These are phyloP conservation scores for Mantamonas sphyraenae DNA, from an alignment of 78 protist species.

Conservation along the genomic window DNA sequence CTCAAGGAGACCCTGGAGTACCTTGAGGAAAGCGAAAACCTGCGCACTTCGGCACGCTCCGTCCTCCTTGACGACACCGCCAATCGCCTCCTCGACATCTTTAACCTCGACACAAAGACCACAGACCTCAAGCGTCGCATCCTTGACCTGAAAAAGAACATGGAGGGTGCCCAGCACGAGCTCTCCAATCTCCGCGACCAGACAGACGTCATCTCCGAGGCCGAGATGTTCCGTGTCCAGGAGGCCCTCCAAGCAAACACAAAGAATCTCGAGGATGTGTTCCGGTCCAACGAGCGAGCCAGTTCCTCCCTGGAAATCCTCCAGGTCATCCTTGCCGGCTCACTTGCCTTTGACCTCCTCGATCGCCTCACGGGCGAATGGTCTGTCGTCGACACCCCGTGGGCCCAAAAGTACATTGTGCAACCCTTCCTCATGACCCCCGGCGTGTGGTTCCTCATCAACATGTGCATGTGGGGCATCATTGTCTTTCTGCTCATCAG, in stretches of 20 bases:
- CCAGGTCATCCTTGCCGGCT: conserved; percentile 16
- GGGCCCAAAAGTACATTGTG: not conserved
- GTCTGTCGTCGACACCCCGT: conserved; percentile 1
- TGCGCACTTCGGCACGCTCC: too few relatives aligned
- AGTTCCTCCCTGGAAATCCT: conserved; percentile 14
- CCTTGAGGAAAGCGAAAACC: too few relatives aligned
- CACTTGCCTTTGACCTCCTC: conserved; percentile 22
- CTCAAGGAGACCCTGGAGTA: too few relatives aligned
- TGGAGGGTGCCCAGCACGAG: conserved; percentile 18
- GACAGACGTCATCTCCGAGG: conserved; percentile 25
- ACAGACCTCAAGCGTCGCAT: too few relatives aligned
- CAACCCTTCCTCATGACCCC: conserved; percentile 2
- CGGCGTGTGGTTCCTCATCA: not conserved
- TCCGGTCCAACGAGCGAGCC: conserved; percentile 16
- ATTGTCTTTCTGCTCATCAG: not conserved
- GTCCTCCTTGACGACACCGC: too few relatives aligned
- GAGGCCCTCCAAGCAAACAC: conserved; percentile 21
- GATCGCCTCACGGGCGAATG: conserved; percentile 23
- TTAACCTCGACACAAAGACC: too few relatives aligned
- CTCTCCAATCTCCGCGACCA: not conserved
- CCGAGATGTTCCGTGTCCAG: conserved; percentile 3
- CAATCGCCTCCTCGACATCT: too few relatives aligned
- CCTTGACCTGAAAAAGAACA: conserved; percentile 10
- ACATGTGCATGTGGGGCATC: not conserved
- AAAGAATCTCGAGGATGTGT: conserved; percentile 19